Evolutionary conservation across 2,329 filamentous ascomycete species (phyloP).

Genomic region (Dactylella cylindrospora): DNA sequence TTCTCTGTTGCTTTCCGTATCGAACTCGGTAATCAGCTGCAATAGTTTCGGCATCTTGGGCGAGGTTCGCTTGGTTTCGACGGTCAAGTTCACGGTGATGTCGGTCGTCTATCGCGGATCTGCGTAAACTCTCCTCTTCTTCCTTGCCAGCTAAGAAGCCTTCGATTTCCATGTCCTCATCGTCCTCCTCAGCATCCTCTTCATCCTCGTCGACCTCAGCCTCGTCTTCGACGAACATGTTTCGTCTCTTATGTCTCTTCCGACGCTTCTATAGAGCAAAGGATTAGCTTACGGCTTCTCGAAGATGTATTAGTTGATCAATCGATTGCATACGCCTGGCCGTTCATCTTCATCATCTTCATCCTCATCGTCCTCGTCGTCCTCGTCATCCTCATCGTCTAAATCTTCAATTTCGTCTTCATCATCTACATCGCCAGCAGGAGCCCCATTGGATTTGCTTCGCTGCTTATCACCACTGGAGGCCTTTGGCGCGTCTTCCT

Average conservation of each 20-base stretch:
- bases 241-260: constrained; percentile 56
- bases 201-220: constrained; percentile 95
- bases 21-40: constrained; percentile 82
- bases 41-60: constrained; percentile 90
- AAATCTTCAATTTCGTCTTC: constrained; percentile 40
- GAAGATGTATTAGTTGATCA: constrained; percentile 28
- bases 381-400: constrained; percentile 54
- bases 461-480: constrained; percentile 19
- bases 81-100: constrained; percentile 92
- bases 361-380: constrained; percentile 57
- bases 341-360: constrained; percentile 64
- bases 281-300: constrained; percentile 19
- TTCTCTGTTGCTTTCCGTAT: constrained; percentile 76
- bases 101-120: constrained; percentile 79
- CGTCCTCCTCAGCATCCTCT: constrained; percentile 83
- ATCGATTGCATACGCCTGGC: constrained; percentile 55
- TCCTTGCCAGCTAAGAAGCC: constrained; percentile 64
- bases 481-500: constrained; percentile 42
- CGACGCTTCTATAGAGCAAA: constrained; percentile 41
- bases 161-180: constrained; percentile 74
- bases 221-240: constrained; percentile 94
- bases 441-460: constrained; percentile 21
- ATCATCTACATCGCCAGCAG: constrained; percentile 1
- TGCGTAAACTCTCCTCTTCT: constrained; percentile 73
- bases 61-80: constrained; percentile 80